These are phyloP conservation scores for Poterioochromonas sp. DNA, from an alignment of 352 stramenopile species.

Conservation along the genomic window DNA sequence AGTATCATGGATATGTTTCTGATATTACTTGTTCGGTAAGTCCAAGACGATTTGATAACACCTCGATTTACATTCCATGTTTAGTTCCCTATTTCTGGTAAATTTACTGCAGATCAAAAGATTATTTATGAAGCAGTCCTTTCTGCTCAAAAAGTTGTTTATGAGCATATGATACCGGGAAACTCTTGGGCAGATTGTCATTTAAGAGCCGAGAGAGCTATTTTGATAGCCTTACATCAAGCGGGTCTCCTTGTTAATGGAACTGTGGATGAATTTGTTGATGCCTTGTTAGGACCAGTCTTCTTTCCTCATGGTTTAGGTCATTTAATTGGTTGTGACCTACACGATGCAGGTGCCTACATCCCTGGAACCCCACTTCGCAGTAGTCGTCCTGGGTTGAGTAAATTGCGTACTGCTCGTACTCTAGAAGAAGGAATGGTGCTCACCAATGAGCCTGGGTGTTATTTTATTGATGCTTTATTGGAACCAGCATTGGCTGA, in stretches of 20 bases:
- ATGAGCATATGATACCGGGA: slow-evolving; percentile 77
- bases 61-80: not conserved
- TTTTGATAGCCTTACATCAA: slow-evolving; percentile 65
- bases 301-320: slow-evolving; percentile 99
- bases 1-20: slow-evolving; percentile 88
- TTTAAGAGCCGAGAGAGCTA: slow-evolving; percentile 72
- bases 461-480: slow-evolving; percentile 97
- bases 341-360: slow-evolving; percentile 84
- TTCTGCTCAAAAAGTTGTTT: slow-evolving; percentile 76
- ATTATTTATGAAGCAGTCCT: slow-evolving; percentile 87
- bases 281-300: slow-evolving; percentile 83
- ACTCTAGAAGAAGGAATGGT: slow-evolving; percentile 70
- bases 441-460: slow-evolving; percentile 91
- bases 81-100: slow-evolving; percentile 78
- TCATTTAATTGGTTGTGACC: slow-evolving; percentile 96
- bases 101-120: slow-evolving; percentile 78
- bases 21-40: slow-evolving; percentile 81
- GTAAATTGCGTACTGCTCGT: slow-evolving; percentile 81
- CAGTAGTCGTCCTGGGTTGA: slow-evolving; percentile 53
- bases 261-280: slow-evolving; percentile 86
- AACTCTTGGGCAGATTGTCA: slow-evolving; percentile 91
- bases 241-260: slow-evolving; percentile 75
- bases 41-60: not conserved
- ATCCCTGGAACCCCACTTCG: slow-evolving; percentile 39
- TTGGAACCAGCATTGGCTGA: slow-evolving; percentile 80